Percentiles rank a stretch among this genome's conserved stretches.
These are phyloP conservation scores for Pseudevernia furfuracea DNA, from an alignment of 495 filamentous ascomycete species.

Conservation along the genomic window DNA sequence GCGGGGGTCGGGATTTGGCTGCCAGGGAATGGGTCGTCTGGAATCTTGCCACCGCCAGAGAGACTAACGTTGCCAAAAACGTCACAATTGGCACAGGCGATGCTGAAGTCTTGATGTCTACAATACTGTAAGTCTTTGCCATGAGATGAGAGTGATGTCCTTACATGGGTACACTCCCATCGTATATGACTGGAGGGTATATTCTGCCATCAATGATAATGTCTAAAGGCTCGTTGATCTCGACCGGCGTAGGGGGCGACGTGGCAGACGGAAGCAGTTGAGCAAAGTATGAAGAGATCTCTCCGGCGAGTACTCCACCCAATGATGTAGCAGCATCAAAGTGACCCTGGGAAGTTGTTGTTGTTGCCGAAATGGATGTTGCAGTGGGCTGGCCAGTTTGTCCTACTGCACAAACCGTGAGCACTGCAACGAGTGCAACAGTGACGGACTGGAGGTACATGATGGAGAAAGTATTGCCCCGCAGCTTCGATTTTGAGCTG, in stretches of 20 bases:
- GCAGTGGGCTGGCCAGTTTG: neutral
- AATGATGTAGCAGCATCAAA: conserved; percentile 1
- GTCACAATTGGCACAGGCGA: conserved; percentile 8
- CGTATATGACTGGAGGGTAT: conserved; percentile 4
- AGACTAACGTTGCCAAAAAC: conserved; percentile 14
- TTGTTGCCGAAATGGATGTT: neutral
- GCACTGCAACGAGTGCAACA: neutral
- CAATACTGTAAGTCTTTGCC: neutral
- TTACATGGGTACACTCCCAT: neutral
- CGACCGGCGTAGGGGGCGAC: neutral
- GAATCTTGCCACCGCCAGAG: conserved; percentile 13
- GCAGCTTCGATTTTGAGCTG: neutral
- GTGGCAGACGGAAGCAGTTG: conserved; percentile 2
- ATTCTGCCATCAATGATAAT: conserved; percentile 7
- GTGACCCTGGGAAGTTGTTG: neutral
- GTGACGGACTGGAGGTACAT: neutral
- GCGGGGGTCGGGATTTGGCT: conserved; percentile 4
- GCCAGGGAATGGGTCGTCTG: neutral
- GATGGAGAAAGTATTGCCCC: neutral
- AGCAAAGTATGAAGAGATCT: conserved; percentile 3
- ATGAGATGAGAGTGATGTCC: neutral
- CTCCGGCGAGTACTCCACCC: neutral
- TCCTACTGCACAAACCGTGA: neutral
- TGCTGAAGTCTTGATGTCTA: conserved; percentile 4
- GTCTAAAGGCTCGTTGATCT: conserved; percentile 11